Evolutionary conservation across 129 eudicot genomes (phyloP), one percentile per base, ranked within the genome.

Genomic region (Chrysanthemum lavandulifolium): DNA sequence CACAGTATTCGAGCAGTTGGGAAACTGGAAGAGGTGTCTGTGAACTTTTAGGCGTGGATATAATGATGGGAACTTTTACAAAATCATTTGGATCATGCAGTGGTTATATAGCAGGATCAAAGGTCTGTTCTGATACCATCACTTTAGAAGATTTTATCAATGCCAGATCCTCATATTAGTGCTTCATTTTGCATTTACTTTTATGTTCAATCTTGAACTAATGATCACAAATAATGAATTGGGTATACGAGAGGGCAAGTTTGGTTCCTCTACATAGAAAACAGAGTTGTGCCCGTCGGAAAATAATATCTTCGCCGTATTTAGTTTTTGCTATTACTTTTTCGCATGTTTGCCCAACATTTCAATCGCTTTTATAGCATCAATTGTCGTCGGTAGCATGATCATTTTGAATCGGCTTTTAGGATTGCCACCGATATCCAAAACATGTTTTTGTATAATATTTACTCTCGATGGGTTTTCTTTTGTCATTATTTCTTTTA

Each of bases 1-100:
- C 98, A 94, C 78, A 90, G 98, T 88, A 94, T 94, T 70, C 97
- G 97, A 66, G 98, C 97, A 76, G 81, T 94, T 83, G 98, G 98
- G 36, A 87, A 90, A 81, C 93, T 50, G 98, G 98, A 75, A 84
- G 93, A 72, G 98, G 98, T 49, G 97, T 94, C 12, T 94, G 98
- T 81, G 98, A 94, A 85, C 97, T 94, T 49, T 74, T 94, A 80
- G 96, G 96, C 5, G 98, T 94, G 70, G 97, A 94, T 71, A 58
- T 94, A 68, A 90, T 94, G 98, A 94, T 94, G 98, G 98, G 98
- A 79, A 93, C 98, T 60, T n/a, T 94, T 62, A 87, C 98, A 43
- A 94, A 94, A 68, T 94, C 98, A 60, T 94, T 94, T 70, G 98
- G 98, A 80, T 94, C 98, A 55, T 94, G 93, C 79, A 97, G 98